A percentile compares a stretch with the other conserved stretches of the same genome.
These are phyloP conservation scores for Cladorrhinum samala DNA, from an alignment of 495 filamentous ascomycete genomes.

Conservation along the genomic window DNA sequence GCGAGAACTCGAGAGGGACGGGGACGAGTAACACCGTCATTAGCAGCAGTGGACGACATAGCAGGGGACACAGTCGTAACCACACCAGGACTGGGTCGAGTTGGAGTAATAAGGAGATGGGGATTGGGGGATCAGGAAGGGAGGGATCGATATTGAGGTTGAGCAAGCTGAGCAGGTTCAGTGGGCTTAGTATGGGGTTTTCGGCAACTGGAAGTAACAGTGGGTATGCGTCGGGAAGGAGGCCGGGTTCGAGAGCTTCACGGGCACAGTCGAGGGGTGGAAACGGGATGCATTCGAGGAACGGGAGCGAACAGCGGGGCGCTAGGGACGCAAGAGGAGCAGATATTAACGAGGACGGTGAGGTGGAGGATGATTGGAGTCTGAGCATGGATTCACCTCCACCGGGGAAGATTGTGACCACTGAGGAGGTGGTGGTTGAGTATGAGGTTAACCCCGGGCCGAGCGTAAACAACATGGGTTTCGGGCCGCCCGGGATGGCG, in stretches of 20 bases:
- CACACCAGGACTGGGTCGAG: slow-evolving; percentile 14
- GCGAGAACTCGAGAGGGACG: slow-evolving; percentile 15
- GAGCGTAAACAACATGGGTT: too few species aligned
- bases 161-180: slow-evolving; percentile 15
- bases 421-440: slow-evolving; percentile 21
- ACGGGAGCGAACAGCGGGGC: not conserved
- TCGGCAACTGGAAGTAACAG: not conserved
- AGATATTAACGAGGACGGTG: not conserved
- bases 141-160: slow-evolving; percentile 1
- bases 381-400: slow-evolving; percentile 5
- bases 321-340: slow-evolving; percentile 1
- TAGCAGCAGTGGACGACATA: slow-evolving; percentile 1
- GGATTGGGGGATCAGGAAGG: not conserved
- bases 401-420: slow-evolving; percentile 21
- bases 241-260: not conserved
- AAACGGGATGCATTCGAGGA: not conserved
- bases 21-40: slow-evolving; percentile 22
- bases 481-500: too few species aligned
- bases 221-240: not conserved
- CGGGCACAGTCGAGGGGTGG: not conserved
- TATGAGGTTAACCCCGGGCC: slow-evolving; percentile 12
- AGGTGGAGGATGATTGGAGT: not conserved
- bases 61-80: not conserved
- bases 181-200: slow-evolving; percentile 19
- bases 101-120: slow-evolving; percentile 12